Percentiles rank a stretch among this genome's conserved stretches.
These are phyloP conservation scores for Solanum hybrid DNA, from an alignment of 305 asterid genomes.

Conservation along the genomic window DNA sequence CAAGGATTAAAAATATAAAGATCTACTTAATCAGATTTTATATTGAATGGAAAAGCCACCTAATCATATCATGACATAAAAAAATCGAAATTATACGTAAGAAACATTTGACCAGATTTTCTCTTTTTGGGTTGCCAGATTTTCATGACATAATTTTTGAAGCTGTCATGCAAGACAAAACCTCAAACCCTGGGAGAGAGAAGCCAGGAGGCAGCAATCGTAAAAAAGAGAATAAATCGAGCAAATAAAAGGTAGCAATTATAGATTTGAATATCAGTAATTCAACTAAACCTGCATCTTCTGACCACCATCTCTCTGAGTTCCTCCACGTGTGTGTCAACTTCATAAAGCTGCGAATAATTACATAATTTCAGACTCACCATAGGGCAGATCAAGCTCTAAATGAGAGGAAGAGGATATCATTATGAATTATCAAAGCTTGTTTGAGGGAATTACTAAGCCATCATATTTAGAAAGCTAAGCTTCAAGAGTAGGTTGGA, in stretches of 20 bases:
- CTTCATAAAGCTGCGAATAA: constrained; percentile 62
- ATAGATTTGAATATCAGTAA: not conserved
- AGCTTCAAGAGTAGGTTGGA: not conserved
- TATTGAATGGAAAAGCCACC: not conserved
- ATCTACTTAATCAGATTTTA: not conserved
- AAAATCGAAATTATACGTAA: not conserved
- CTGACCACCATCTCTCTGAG: constrained; percentile 61
- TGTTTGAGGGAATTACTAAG: not conserved
- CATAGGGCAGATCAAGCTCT: not conserved
- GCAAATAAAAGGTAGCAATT: not conserved
- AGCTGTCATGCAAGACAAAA: not conserved
- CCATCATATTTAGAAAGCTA: not conserved
- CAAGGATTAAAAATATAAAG: not conserved
- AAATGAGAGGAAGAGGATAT: not conserved
- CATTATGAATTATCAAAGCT: not conserved
- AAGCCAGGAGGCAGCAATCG: not conserved
- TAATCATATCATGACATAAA: not conserved
- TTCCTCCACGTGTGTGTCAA: constrained; percentile 58
- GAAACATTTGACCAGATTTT: not conserved
- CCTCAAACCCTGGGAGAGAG: not conserved
- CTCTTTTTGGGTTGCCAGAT: not conserved
- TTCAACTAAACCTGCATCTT: constrained; percentile 70
- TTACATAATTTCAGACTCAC: not conserved
- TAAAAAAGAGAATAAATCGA: not conserved
- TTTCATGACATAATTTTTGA: not conserved